Percentiles rank a stretch among this genome's conserved stretches.
Evolutionary conservation across 352 stramenopile species (phyloP).

Genomic region (Phytophthora ohioensis): DNA sequence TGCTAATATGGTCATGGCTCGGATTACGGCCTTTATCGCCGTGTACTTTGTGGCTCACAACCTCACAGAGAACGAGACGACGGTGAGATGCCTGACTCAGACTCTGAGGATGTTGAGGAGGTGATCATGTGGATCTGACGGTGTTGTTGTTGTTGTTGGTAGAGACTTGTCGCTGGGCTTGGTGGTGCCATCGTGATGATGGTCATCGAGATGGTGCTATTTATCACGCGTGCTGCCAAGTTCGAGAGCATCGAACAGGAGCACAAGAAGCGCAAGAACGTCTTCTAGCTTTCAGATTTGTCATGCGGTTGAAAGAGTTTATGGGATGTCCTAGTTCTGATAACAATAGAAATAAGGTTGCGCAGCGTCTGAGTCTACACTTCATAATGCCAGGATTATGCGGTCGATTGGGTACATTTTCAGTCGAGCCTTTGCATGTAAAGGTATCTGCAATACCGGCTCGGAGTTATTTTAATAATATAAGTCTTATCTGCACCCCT

Average conservation of each 20-base stretch:
- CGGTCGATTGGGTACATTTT: neutral
- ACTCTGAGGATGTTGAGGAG: neutral
- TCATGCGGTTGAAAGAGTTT: neutral
- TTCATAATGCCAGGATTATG: neutral
- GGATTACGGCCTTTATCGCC: constrained; percentile 82
- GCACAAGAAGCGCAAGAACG: constrained; percentile 45
- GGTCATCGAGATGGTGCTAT: constrained; percentile 90
- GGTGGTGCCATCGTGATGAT: constrained; percentile 86
- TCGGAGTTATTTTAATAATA: no score
- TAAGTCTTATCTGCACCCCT: neutral
- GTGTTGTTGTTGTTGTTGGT: constrained; percentile 9
- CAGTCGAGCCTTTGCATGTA: constrained; percentile 42
- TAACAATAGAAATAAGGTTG: neutral
- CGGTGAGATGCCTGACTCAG: constrained; percentile 41
- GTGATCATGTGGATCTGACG: constrained; percentile 11
- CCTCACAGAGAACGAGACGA: constrained; percentile 81
- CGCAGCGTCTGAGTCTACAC: neutral
- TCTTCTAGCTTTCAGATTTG: constrained; percentile 40
- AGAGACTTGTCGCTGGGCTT: constrained; percentile 76
- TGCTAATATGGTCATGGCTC: constrained; percentile 86
- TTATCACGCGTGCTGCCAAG: constrained; percentile 80
- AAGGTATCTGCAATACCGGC: constrained; percentile 2
- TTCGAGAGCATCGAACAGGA: constrained; percentile 66
- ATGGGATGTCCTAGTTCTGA: constrained; percentile 6
- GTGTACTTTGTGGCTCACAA: constrained; percentile 77